Percentiles rank a stretch among this genome's conserved stretches.
Conservation (phyloP, 257 asterid genomes). For the Solanum chiquidenum region DNA sequence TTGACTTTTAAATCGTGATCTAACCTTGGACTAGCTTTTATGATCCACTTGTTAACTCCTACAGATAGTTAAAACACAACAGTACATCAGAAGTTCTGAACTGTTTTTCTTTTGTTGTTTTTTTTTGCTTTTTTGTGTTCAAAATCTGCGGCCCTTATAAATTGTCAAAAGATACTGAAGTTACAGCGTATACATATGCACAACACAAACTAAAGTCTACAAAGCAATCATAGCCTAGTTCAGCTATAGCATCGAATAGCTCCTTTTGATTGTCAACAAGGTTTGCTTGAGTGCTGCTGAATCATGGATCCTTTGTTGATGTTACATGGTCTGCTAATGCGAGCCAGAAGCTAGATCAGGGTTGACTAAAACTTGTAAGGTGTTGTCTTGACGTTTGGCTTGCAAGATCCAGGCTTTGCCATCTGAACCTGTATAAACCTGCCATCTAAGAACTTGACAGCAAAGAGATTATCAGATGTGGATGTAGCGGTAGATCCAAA, state of each 20-base stretch:
- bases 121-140: not conserved
- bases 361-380: not conserved
- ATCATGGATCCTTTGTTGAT: not conserved
- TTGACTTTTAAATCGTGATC: not conserved
- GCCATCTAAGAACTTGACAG: slow-evolving; percentile 2
- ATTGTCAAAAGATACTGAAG: not conserved
- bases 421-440: not conserved
- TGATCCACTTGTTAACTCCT: not conserved
- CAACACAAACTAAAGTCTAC: not conserved
- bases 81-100: not conserved
- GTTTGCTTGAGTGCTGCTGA: not conserved
- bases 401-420: slow-evolving; percentile 2
- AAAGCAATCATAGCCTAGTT: not conserved
- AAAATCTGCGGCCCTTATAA: not conserved
- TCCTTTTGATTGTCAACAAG: not conserved
- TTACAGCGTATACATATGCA: not conserved
- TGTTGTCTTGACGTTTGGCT: not conserved
- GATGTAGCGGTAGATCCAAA: not conserved
- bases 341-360: not conserved
- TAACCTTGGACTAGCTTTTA: not conserved
- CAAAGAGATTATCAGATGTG: not conserved
- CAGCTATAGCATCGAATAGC: not conserved
- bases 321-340: not conserved
- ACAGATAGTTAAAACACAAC: not conserved
- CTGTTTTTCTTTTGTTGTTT: not conserved